Conservation (phyloP, 306 rosid species). For the Vigna reflexopilosa region DNA sequence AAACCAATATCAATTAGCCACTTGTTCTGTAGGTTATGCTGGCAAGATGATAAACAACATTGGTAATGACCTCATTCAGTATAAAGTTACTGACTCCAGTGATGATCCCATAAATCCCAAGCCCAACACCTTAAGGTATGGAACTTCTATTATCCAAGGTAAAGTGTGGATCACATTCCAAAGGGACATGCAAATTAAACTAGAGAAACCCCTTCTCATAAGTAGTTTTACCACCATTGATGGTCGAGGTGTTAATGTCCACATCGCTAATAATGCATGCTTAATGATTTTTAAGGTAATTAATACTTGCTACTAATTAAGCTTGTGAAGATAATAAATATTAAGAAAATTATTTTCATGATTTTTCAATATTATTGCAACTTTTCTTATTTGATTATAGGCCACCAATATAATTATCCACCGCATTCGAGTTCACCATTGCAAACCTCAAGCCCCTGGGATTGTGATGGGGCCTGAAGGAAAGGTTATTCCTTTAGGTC, state of each 20-base stretch:
- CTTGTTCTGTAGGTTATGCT: background rate
- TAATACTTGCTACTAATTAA: background rate
- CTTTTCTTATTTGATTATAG: background rate
- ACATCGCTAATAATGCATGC: background rate
- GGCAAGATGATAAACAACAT: background rate
- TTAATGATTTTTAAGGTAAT: slow-evolving; percentile 8
- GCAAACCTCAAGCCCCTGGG: background rate
- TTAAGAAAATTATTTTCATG: background rate
- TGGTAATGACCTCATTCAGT: background rate
- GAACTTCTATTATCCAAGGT: background rate
- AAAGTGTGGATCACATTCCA: background rate
- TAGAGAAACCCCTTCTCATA: background rate
- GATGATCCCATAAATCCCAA: slow-evolving; percentile 2
- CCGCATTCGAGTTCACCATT: background rate
- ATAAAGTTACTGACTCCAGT: background rate
- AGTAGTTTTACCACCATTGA: background rate
- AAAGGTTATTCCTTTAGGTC: background rate
- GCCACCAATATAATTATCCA: background rate
- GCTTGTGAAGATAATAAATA: background rate
- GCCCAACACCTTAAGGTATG: background rate
- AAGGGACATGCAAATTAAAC: background rate
- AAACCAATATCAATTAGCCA: background rate
- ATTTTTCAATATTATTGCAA: background rate
- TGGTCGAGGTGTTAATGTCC: background rate
- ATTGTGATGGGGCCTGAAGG: background rate